Evolutionary conservation across 768 basidiomycete genomes (phyloP).

Genomic region (Trametes cubensis): DNA sequence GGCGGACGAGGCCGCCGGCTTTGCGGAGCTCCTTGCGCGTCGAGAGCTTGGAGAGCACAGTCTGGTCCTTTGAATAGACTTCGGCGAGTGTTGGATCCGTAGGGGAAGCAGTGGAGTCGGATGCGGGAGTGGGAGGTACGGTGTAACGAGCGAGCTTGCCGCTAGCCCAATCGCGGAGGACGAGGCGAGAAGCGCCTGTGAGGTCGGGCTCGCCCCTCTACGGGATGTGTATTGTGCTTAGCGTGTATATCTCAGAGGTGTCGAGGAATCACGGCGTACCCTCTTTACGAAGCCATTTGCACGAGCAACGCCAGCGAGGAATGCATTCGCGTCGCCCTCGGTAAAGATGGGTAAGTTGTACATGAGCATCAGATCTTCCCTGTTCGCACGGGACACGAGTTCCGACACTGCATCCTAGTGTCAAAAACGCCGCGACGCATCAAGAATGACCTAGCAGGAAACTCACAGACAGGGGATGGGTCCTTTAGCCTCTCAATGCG

Average conservation of each 20-base stretch:
- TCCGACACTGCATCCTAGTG: conserved; percentile 47
- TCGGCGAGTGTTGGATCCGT: conserved; percentile 30
- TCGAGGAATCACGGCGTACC: conserved; percentile 42
- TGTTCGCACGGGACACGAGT: conserved; percentile 66
- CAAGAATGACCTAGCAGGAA: background rate
- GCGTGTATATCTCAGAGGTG: background rate
- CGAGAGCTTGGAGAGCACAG: conserved; percentile 48
- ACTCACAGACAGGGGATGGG: conserved; percentile 67
- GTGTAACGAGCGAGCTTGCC: conserved; percentile 78
- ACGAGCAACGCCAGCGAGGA: conserved; percentile 78
- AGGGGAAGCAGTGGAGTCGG: conserved; percentile 7
- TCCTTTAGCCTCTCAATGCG: conserved; percentile 86
- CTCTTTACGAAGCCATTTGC: conserved; percentile 76
- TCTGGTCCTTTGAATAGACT: conserved; percentile 50
- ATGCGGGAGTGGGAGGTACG: conserved; percentile 43
- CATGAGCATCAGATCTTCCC: conserved; percentile 87
- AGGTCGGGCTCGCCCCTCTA: conserved; percentile 77
- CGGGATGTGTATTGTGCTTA: conserved; percentile 17
- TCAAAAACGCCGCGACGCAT: background rate
- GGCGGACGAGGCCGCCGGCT: conserved; percentile 49
- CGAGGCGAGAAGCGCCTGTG: conserved; percentile 70
- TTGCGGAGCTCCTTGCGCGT: conserved; percentile 73
- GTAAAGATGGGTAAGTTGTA: conserved; percentile 84
- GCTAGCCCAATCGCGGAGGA: conserved; percentile 84
- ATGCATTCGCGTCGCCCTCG: conserved; percentile 65